A percentile compares a stretch with the other conserved stretches of the same genome.
Conservation (phyloP, 164 flowering plant species). For the Vitis rotundifolia region DNA sequence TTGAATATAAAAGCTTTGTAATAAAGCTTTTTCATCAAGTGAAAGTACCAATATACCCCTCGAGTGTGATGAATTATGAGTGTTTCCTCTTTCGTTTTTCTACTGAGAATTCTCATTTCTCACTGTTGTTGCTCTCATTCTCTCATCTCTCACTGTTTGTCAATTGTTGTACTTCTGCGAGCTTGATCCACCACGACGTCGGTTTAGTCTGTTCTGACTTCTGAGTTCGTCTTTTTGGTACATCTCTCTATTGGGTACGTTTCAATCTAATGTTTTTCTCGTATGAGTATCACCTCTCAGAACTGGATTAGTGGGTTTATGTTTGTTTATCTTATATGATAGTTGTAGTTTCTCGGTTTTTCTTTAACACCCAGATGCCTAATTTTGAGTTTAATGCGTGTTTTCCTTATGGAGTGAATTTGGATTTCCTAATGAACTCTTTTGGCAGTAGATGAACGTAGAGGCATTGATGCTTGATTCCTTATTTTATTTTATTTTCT, state of each 20-base stretch:
- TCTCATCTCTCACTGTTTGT: background rate
- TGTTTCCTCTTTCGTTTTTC: no score
- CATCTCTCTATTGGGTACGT: background rate
- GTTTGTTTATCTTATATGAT: background rate
- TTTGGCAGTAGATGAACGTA: no score
- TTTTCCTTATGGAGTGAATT: no score
- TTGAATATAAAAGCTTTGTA: no score
- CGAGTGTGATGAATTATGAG: no score
- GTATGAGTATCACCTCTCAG: background rate
- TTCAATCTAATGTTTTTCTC: background rate
- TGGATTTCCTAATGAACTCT: no score
- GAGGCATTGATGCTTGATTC: no score
- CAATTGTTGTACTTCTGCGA: background rate
- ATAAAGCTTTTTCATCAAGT: no score
- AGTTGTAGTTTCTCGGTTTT: background rate
- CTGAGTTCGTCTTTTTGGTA: background rate
- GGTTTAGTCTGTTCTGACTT: background rate
- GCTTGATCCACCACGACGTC: background rate
- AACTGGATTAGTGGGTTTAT: background rate
- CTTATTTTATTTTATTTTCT: no score
- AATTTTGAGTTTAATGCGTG: background rate
- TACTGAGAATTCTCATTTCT: background rate
- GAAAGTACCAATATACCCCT: no score
- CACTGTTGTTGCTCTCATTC: background rate
- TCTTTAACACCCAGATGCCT: background rate